A percentile compares a stretch with the other conserved stretches of the same genome.
Conservation (phyloP, 805 yeast genomes). For the Saccharomycopsis oosterbeekiorum region DNA sequence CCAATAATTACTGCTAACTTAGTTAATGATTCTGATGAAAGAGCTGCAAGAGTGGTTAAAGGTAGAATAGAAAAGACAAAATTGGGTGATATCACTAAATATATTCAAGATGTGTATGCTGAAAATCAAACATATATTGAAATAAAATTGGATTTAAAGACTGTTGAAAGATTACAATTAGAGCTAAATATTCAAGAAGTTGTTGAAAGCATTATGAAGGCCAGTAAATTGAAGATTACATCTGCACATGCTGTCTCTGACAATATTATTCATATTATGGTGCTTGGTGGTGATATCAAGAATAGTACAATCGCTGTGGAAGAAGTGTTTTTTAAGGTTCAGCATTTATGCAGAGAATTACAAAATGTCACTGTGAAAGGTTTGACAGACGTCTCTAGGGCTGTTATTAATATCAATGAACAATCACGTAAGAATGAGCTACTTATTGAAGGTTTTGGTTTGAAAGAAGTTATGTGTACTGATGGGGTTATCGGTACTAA, state of each 20-base stretch:
- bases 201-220: slow-evolving; percentile 67
- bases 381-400: slow-evolving; percentile 81
- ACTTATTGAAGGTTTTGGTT: slow-evolving; percentile 95
- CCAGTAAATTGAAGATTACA: slow-evolving; percentile 82
- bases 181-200: slow-evolving; percentile 83
- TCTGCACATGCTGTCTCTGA: slow-evolving; percentile 63
- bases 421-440: slow-evolving; percentile 76
- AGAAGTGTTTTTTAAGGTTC: slow-evolving; percentile 78
- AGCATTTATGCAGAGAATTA: slow-evolving; percentile 72
- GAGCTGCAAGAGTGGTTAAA: slow-evolving; percentile 97
- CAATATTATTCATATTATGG: slow-evolving; percentile 59
- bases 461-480: slow-evolving; percentile 92
- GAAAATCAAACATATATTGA: slow-evolving; percentile 69
- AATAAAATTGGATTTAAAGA: slow-evolving; percentile 69
- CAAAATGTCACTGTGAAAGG: slow-evolving; percentile 92
- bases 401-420: slow-evolving; percentile 88
- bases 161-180: slow-evolving; percentile 82
- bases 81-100: slow-evolving; percentile 75
- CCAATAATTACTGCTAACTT: slow-evolving; percentile 93
- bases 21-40: slow-evolving; percentile 88
- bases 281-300: slow-evolving; percentile 32
- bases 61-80: slow-evolving; percentile 93
- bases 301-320: slow-evolving; percentile 32
- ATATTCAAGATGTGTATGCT: slow-evolving; percentile 88
- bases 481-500: slow-evolving; percentile 89